phyloP scores from a whole-genome alignment of 73 alveolate species.

The Tetrahymena thermophila region DNA sequence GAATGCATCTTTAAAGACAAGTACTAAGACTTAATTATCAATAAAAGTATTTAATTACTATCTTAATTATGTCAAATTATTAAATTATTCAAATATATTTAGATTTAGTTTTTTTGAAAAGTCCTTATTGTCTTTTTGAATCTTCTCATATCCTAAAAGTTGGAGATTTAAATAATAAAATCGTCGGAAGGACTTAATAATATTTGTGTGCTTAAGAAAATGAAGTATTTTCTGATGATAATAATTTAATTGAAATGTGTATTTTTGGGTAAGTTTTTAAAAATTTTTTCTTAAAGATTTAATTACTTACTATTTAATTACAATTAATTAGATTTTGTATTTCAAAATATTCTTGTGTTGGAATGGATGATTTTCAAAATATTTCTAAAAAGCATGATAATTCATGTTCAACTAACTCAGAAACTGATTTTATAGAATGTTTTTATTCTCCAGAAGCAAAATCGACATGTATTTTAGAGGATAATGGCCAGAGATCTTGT shows the following conservation, averaged over 20 bases:
- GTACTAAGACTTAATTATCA: background rate
- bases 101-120: background rate
- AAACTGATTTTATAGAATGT: background rate
- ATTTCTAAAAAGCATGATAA: background rate
- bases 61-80: no score
- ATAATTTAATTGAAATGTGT: background rate
- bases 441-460: background rate
- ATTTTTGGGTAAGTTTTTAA: background rate
- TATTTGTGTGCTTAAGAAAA: background rate
- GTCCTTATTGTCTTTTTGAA: background rate
- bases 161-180: background rate
- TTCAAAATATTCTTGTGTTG: background rate
- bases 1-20: background rate
- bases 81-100: background rate
- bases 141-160: background rate
- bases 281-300: background rate
- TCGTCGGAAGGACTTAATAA: background rate
- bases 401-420: background rate
- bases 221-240: background rate
- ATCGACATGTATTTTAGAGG: background rate
- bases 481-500: background rate
- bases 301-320: background rate
- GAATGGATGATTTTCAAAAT: background rate
- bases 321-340: background rate
- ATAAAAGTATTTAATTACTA: background rate